These are phyloP conservation scores for Komagataella ulmi DNA, from an alignment of 805 yeast genomes.

Conservation along the genomic window DNA sequence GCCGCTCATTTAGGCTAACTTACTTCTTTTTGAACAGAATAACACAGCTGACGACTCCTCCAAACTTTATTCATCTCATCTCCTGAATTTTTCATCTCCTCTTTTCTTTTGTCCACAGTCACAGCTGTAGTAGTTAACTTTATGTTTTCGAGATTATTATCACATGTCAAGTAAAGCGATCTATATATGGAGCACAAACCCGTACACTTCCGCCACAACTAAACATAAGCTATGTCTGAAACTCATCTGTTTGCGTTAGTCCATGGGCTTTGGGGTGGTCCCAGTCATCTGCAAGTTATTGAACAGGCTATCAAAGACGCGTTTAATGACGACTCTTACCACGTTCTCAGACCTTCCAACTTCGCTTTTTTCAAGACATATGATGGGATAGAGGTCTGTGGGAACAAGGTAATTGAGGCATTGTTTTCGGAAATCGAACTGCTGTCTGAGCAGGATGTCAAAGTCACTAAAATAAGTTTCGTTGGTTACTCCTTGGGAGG, in stretches of 20 bases:
- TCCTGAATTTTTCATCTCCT: not conserved
- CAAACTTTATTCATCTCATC: not conserved
- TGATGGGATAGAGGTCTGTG: slow-evolving; percentile 71
- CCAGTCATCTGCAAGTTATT: slow-evolving; percentile 38
- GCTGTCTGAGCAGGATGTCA: slow-evolving; percentile 17
- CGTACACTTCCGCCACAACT: not conserved
- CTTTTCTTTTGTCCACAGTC: not conserved
- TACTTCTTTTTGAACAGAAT: too few species aligned
- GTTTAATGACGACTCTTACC: slow-evolving; percentile 25
- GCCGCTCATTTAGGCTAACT: not conserved
- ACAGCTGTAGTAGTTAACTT: too few species aligned
- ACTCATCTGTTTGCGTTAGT: slow-evolving; percentile 57
- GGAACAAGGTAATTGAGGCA: slow-evolving; percentile 59
- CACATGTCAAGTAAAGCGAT: not conserved
- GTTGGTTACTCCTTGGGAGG: slow-evolving; percentile 92
- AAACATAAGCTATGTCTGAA: not conserved
- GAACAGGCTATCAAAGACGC: slow-evolving; percentile 25
- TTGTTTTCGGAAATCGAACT: slow-evolving; percentile 29
- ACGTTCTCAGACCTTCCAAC: slow-evolving; percentile 36
- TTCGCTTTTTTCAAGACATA: slow-evolving; percentile 67
- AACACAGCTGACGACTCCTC: not conserved
- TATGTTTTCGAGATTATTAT: not conserved
- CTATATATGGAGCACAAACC: not conserved
- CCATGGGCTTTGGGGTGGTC: slow-evolving; percentile 74
- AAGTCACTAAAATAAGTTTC: slow-evolving; percentile 47